Conservation (phyloP, 2,329 filamentous ascomycete species). For the Epichloe sibirici region DNA sequence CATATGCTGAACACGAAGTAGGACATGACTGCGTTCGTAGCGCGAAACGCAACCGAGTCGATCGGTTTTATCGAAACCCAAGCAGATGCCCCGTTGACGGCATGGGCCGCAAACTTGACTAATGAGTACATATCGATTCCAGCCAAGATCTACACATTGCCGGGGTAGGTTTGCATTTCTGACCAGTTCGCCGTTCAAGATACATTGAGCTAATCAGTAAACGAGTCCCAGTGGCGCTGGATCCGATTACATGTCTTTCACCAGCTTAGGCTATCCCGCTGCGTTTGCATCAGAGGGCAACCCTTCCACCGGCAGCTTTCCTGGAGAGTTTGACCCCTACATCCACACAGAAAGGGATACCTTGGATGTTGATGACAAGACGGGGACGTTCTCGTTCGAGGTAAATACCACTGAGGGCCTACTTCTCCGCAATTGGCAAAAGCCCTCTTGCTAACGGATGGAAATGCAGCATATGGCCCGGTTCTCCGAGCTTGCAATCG, state of each 20-base stretch:
- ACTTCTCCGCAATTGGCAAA: background rate
- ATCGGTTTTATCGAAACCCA: slow-evolving; percentile 27
- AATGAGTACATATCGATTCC: slow-evolving; percentile 26
- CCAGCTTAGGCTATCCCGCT: slow-evolving; percentile 25
- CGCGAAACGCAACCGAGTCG: slow-evolving; percentile 24
- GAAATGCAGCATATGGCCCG: slow-evolving; percentile 24
- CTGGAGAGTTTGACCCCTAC: slow-evolving; percentile 26
- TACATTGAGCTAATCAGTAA: background rate
- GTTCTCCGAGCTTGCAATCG: slow-evolving; percentile 27
- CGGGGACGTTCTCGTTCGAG: slow-evolving; percentile 25
- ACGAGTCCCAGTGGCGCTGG: slow-evolving; percentile 17
- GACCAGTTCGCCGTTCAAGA: background rate
- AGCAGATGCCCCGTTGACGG: slow-evolving; percentile 23
- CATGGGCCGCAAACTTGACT: slow-evolving; percentile 22
- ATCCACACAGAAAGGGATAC: slow-evolving; percentile 24
- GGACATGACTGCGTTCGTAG: slow-evolving; percentile 29
- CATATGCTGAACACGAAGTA: slow-evolving; percentile 24
- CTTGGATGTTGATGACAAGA: slow-evolving; percentile 25
- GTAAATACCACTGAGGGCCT: slow-evolving; percentile 9
- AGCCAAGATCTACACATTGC: slow-evolving; percentile 20
- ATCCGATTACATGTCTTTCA: slow-evolving; percentile 30
- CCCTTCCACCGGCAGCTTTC: slow-evolving; percentile 17
- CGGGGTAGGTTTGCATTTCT: slow-evolving; percentile 11
- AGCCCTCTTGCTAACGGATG: background rate
- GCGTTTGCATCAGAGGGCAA: slow-evolving; percentile 27